These are phyloP conservation scores for Hortiboletus rubellus DNA, from an alignment of 1,284 basidiomycete genomes.

Conservation along the genomic window DNA sequence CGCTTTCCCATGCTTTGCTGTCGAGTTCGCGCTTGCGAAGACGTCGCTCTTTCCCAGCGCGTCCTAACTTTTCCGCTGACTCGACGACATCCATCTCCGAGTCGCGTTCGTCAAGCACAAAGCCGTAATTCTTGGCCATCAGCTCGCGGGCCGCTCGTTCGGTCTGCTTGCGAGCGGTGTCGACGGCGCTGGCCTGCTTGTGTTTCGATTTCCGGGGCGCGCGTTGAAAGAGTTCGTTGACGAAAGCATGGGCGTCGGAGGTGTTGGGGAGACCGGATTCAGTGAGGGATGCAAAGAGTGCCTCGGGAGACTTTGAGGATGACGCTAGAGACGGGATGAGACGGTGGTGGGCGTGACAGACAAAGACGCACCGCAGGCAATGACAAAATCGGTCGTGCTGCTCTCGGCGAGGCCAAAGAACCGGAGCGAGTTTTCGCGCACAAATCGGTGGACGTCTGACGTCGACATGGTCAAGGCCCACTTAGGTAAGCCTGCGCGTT, in stretches of 20 bases:
- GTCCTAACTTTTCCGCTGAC: slow-evolving; percentile 48
- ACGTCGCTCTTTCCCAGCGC: slow-evolving; percentile 56
- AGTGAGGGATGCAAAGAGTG: slow-evolving; percentile 74
- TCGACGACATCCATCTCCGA: slow-evolving; percentile 43
- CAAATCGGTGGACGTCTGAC: slow-evolving; percentile 67
- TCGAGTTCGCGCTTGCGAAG: slow-evolving; percentile 80
- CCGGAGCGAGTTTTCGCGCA: slow-evolving; percentile 86
- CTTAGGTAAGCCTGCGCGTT: too few species aligned
- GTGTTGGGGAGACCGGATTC: slow-evolving; percentile 80
- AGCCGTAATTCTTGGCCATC: slow-evolving; percentile 73
- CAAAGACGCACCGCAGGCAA: slow-evolving; percentile 68
- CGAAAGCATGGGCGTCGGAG: slow-evolving; percentile 77
- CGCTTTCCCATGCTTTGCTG: slow-evolving; percentile 81
- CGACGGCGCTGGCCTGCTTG: slow-evolving; percentile 51
- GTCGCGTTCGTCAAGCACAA: slow-evolving; percentile 74
- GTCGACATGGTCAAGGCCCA: slow-evolving; percentile 35
- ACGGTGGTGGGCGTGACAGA: too few species aligned
- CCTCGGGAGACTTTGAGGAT: slow-evolving; percentile 78
- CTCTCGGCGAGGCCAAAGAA: slow-evolving; percentile 81
- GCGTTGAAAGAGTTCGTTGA: slow-evolving; percentile 72
- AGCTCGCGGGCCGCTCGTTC: slow-evolving; percentile 73
- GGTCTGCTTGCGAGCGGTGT: slow-evolving; percentile 56
- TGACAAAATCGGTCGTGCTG: slow-evolving; percentile 82
- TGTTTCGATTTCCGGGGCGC: slow-evolving; percentile 74
- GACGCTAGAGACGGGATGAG: slow-evolving; percentile 53